These are phyloP conservation scores for Edaphochlamys debaryana DNA, from an alignment of 139 green algal genomes.

Conservation along the genomic window DNA sequence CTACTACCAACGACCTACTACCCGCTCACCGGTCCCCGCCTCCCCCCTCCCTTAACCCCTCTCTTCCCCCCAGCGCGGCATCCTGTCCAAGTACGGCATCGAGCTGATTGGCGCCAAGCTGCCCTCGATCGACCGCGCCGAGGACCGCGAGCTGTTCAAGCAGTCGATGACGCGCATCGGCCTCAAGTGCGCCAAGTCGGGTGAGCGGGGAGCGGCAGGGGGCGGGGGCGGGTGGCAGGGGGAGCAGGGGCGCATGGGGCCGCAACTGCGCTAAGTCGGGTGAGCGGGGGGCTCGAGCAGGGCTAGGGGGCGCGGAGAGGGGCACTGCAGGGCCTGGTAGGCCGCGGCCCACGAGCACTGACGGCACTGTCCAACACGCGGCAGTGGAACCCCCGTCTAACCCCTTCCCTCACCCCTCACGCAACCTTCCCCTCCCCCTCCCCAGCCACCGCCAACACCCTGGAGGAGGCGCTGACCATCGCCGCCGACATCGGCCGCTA, in stretches of 20 bases:
- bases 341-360: too few species aligned
- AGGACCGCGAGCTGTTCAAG: slow-evolving; percentile 98
- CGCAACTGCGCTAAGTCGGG: slow-evolving; percentile 62
- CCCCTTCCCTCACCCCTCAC: neutral
- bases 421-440: neutral
- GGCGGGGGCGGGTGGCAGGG: neutral
- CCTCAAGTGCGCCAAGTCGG: slow-evolving; percentile 62
- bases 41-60: neutral
- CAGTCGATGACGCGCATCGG: slow-evolving; percentile 88
- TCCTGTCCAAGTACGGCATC: slow-evolving; percentile 92
- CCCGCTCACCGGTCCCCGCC: too few species aligned
- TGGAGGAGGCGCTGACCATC: slow-evolving; percentile 76
- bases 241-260: slow-evolving; percentile 15
- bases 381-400: neutral
- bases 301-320: too few species aligned
- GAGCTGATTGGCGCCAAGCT: slow-evolving; percentile 99
- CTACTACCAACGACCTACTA: too few species aligned
- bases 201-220: neutral
- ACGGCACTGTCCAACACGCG: too few species aligned
- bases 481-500: slow-evolving; percentile 82
- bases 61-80: slow-evolving; percentile 69
- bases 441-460: slow-evolving; percentile 62
- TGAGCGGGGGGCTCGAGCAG: neutral
- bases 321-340: too few species aligned
- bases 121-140: slow-evolving; percentile 94